A percentile compares a stretch with the other conserved stretches of the same genome.
Conservation (phyloP, 2,329 filamentous ascomycete species). For the Colletotrichum plurivorum region DNA sequence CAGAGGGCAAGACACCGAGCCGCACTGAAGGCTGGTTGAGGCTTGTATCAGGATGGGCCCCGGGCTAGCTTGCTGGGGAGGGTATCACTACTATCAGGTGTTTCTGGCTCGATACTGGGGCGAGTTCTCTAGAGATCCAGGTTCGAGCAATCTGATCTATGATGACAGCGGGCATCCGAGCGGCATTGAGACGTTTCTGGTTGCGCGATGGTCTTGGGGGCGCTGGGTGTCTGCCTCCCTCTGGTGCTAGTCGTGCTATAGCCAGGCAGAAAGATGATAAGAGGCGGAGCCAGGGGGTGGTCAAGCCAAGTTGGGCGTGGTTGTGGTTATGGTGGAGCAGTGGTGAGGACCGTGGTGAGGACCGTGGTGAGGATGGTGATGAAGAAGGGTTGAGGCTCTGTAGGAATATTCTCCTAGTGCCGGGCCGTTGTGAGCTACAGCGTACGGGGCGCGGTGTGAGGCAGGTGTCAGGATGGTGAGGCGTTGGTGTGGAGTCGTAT, state of each 20-base stretch:
- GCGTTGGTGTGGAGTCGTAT: slow-evolving; percentile 39
- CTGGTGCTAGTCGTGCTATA: slow-evolving; percentile 27
- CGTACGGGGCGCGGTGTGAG: slow-evolving; percentile 24
- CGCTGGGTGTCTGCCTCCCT: not conserved
- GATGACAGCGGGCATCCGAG: slow-evolving; percentile 68
- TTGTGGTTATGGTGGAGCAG: slow-evolving; percentile 28
- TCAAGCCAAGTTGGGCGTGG: slow-evolving; percentile 17
- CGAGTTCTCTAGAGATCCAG: slow-evolving; percentile 60
- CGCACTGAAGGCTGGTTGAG: slow-evolving; percentile 46
- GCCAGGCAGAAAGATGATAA: slow-evolving; percentile 30
- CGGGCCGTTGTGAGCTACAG: slow-evolving; percentile 34
- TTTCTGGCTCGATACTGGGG: slow-evolving; percentile 55
- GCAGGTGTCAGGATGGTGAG: slow-evolving; percentile 36
- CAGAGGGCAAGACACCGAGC: slow-evolving; percentile 54
- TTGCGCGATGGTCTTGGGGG: slow-evolving; percentile 33
- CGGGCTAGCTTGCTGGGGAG: slow-evolving; percentile 50
- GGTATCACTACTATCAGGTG: slow-evolving; percentile 52
- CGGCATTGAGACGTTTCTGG: slow-evolving; percentile 58
- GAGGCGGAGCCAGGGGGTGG: slow-evolving; percentile 30
- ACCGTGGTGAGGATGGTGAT: slow-evolving; percentile 16
- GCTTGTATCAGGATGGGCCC: slow-evolving; percentile 56
- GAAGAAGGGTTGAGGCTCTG: slow-evolving; percentile 38
- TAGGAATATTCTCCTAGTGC: slow-evolving; percentile 31
- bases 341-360: slow-evolving; percentile 10
- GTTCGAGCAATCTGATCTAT: slow-evolving; percentile 67